Evolutionary conservation across 1,284 basidiomycete species (phyloP).

Genomic region (Stereum hirsutum): DNA sequence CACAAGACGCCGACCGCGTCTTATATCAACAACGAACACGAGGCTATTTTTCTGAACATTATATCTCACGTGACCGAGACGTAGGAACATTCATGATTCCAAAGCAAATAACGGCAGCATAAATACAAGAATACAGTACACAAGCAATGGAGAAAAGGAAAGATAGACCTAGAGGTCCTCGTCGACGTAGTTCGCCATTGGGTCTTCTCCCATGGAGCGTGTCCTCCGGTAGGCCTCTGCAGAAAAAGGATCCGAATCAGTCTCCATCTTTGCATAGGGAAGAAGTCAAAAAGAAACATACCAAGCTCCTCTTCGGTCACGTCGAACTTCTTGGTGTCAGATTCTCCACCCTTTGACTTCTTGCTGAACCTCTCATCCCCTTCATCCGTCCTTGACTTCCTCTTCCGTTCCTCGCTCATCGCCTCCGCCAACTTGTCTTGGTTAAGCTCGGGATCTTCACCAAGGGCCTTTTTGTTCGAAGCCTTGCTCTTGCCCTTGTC

Average conservation of each 20-base stretch:
- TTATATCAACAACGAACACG: too few species aligned
- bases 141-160: neutral
- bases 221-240: conserved; percentile 81
- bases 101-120: too few species aligned
- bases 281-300: conserved; percentile 28
- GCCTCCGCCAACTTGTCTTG: conserved; percentile 61
- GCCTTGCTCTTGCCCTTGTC: conserved; percentile 47
- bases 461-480: conserved; percentile 42
- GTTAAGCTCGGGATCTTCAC: conserved; percentile 68
- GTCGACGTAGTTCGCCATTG: conserved; percentile 83
- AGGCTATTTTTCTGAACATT: too few species aligned
- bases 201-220: conserved; percentile 66
- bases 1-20: too few species aligned
- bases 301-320: conserved; percentile 92
- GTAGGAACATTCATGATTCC: too few species aligned
- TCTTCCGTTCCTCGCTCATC: conserved; percentile 73
- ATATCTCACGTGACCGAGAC: conserved; percentile 13
- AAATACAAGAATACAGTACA: neutral
- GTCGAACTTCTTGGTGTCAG: conserved; percentile 44
- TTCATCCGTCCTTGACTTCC: conserved; percentile 55
- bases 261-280: neutral
- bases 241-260: conserved; percentile 17
- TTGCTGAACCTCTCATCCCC: conserved; percentile 46
- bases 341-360: conserved; percentile 51
- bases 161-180: conserved; percentile 22